A percentile compares a stretch with the other conserved stretches of the same genome.
phyloP scores from a whole-genome alignment of 805 yeast genomes.

The Millerago galiae region DNA sequence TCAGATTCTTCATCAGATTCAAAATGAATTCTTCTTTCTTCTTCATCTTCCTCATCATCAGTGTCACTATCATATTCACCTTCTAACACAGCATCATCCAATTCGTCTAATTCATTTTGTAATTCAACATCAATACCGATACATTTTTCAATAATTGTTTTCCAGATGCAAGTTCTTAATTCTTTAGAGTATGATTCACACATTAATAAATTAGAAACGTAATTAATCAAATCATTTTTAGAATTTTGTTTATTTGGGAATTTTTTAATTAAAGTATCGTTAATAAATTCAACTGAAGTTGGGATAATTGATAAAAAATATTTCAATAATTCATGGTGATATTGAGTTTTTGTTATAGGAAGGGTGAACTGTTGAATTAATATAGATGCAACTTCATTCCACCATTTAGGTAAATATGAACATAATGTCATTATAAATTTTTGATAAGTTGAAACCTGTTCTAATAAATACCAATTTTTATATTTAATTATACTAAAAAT shows the following conservation, averaged over 20 bases:
- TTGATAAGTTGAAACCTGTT: constrained; percentile 49
- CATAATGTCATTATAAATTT: constrained; percentile 73
- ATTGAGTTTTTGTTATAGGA: constrained; percentile 24
- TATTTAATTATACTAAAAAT: constrained; percentile 58
- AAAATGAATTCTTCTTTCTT: constrained; percentile 13
- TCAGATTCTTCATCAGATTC: constrained; percentile 27
- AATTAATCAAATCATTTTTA: constrained; percentile 48
- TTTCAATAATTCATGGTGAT: constrained; percentile 61
- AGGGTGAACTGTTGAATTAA: constrained; percentile 57
- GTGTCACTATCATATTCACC: constrained; percentile 20
- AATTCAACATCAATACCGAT: constrained; percentile 89
- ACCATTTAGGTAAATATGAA: constrained; percentile 84
- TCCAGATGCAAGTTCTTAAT: constrained; percentile 71
- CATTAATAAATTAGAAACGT: constrained; percentile 55
- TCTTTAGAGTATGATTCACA: constrained; percentile 70
- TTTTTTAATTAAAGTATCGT: constrained; percentile 45
- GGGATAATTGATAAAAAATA: constrained; percentile 72
- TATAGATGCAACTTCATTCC: constrained; percentile 70
- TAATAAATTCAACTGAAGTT: constrained; percentile 65
- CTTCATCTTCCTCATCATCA: constrained; percentile 27
- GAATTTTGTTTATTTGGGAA: constrained; percentile 80
- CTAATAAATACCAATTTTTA: constrained; percentile 50
- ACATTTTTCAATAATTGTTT: constrained; percentile 66
- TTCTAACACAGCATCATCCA: constrained; percentile 37
- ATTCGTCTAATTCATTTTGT: constrained; percentile 80